Evolutionary conservation across 2,329 filamentous ascomycete genomes (phyloP).

Genomic region (Sporothrix brasiliensis): DNA sequence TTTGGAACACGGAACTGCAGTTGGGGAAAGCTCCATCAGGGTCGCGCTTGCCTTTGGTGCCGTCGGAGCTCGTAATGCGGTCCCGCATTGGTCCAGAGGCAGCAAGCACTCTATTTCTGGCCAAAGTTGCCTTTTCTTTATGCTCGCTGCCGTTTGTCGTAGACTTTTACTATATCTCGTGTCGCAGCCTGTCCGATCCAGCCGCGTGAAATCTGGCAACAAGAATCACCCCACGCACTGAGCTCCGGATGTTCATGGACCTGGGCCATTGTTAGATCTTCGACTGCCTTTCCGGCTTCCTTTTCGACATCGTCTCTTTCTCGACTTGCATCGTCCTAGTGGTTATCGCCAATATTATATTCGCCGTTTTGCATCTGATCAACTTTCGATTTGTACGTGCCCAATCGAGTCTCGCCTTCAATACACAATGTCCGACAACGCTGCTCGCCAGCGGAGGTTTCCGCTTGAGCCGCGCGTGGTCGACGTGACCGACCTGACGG

Average conservation of each 20-base stretch:
- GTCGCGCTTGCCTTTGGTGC: slow-evolving; percentile 10
- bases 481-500: slow-evolving; percentile 22
- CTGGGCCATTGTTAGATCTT: neutral
- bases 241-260: neutral
- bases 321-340: neutral
- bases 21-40: slow-evolving; percentile 26
- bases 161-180: neutral
- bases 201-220: slow-evolving; percentile 21
- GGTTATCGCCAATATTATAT: neutral
- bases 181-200: neutral
- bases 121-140: slow-evolving; percentile 19
- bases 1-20: slow-evolving; percentile 5
- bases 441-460: slow-evolving; percentile 29
- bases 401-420: neutral
- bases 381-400: neutral
- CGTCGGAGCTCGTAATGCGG: slow-evolving; percentile 25
- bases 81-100: slow-evolving; percentile 27
- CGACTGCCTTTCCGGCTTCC: neutral
- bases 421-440: neutral
- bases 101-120: slow-evolving; percentile 28
- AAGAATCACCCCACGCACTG: slow-evolving; percentile 8
- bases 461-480: slow-evolving; percentile 13
- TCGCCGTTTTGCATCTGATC: neutral
- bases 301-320: neutral
- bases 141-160: neutral